Conservation (phyloP, 2,329 filamentous ascomycete genomes). For the Rutstroemia sp. region DNA sequence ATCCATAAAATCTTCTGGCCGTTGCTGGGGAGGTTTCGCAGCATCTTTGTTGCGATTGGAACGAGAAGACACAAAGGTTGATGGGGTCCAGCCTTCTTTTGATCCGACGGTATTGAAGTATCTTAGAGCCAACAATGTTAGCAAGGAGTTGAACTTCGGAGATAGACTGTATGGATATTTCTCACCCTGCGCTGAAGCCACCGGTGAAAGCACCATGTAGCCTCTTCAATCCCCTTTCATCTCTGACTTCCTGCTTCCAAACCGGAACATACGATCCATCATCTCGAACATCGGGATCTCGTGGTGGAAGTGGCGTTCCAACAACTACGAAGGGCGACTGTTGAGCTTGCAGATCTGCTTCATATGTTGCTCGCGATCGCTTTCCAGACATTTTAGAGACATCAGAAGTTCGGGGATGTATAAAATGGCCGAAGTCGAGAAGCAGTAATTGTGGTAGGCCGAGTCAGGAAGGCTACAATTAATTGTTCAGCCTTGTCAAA, state of each 20-base stretch:
- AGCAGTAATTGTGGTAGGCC: background rate
- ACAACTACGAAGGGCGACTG: constrained; percentile 71
- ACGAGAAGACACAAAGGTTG: constrained; percentile 86
- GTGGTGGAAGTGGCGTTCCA: constrained; percentile 76
- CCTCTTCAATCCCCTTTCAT: constrained; percentile 83
- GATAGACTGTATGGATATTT: constrained; percentile 4
- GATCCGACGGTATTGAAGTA: constrained; percentile 98
- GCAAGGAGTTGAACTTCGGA: constrained; percentile 11
- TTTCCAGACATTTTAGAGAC: constrained; percentile 61
- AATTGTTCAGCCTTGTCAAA: background rate
- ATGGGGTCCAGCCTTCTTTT: constrained; percentile 95
- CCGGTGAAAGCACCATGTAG: constrained; percentile 95
- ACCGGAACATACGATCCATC: constrained; percentile 87
- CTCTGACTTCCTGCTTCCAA: constrained; percentile 98
- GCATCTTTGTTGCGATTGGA: constrained; percentile 66
- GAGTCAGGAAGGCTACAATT: too few relatives aligned
- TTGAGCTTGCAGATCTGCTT: constrained; percentile 60
- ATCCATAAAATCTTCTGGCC: constrained; percentile 93
- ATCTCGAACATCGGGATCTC: constrained; percentile 70
- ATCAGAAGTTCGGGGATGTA: constrained; percentile 9
- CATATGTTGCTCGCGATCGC: constrained; percentile 70
- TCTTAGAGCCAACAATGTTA: constrained; percentile 37
- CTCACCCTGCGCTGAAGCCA: constrained; percentile 91
- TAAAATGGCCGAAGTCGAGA: background rate
- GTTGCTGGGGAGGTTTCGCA: constrained; percentile 45